phyloP scores from a whole-genome alignment of 116 monocot genomes.

The Dioscorea cayenensis region DNA sequence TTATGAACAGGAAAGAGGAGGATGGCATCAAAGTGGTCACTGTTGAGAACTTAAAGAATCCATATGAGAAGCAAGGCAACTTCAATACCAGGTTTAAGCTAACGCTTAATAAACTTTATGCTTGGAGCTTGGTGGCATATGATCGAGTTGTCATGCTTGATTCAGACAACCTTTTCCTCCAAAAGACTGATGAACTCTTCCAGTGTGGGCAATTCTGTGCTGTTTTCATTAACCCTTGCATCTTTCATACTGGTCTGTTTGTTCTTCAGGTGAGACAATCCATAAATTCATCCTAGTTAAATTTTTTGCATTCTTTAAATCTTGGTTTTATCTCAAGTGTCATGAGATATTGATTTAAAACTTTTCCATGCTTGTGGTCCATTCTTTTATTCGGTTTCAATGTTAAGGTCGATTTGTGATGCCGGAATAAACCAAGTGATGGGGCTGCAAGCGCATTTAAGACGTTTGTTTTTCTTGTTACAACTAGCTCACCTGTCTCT shows the following conservation, averaged over 20 bases:
- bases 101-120: slow-evolving; percentile 87
- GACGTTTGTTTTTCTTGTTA: too few relatives aligned
- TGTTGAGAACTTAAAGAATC: slow-evolving; percentile 75
- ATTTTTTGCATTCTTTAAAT: too few relatives aligned
- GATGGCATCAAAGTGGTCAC: slow-evolving; percentile 71
- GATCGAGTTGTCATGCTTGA: slow-evolving; percentile 86
- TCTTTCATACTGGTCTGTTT: slow-evolving; percentile 93
- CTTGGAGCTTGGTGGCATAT: slow-evolving; percentile 80
- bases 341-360: too few relatives aligned
- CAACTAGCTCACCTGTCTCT: too few relatives aligned
- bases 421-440: too few relatives aligned
- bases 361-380: too few relatives aligned
- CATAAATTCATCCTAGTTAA: too few relatives aligned
- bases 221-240: slow-evolving; percentile 83
- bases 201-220: slow-evolving; percentile 89
- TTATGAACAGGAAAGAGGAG: slow-evolving; percentile 38
- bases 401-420: too few relatives aligned
- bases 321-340: too few relatives aligned
- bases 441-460: too few relatives aligned
- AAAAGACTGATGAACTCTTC: slow-evolving; percentile 78
- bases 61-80: slow-evolving; percentile 67
- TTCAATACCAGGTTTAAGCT: slow-evolving; percentile 72
- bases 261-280: slow-evolving; percentile 56
- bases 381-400: too few relatives aligned
- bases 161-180: slow-evolving; percentile 81